Evolutionary conservation across 73 alveolate species (phyloP).

Genomic region (Paramecium caudatum): DNA sequence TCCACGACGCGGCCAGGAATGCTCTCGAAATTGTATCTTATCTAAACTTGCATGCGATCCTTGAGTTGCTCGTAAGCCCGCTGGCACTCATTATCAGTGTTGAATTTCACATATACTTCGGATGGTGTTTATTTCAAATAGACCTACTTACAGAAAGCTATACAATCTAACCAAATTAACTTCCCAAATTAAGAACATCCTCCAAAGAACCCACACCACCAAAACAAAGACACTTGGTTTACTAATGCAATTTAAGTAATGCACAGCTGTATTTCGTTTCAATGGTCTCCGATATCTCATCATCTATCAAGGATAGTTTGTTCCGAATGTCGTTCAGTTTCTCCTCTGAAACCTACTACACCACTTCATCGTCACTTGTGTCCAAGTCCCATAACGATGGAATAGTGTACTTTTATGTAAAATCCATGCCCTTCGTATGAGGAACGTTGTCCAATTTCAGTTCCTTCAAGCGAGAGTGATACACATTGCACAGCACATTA

Average conservation of each 20-base stretch:
- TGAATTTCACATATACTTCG: constrained; percentile 37
- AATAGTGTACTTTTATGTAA: constrained; percentile 7
- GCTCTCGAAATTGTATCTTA: constrained; percentile 37
- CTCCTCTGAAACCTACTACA: constrained; percentile 22
- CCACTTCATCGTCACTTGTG: neutral
- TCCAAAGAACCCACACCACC: neutral
- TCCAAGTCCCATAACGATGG: constrained; percentile 50
- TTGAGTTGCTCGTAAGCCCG: constrained; percentile 28
- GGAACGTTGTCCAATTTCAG: constrained; percentile 47
- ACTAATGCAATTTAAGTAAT: neutral
- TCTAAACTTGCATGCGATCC: constrained; percentile 3
- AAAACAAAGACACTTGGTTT: constrained; percentile 5
- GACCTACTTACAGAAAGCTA: constrained; percentile 5
- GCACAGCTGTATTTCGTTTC: constrained; percentile 12
- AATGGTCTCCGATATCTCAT: constrained; percentile 11
- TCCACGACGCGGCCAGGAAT: constrained; percentile 44
- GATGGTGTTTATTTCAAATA: constrained; percentile 15
- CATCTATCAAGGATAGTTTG: neutral
- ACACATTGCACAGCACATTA: constrained; percentile 24
- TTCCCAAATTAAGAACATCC: neutral
- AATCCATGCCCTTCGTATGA: constrained; percentile 25
- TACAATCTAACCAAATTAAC: constrained; percentile 28
- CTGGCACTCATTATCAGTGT: constrained; percentile 41
- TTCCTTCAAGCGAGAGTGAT: constrained; percentile 12
- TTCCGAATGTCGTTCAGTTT: neutral